phyloP scores from a whole-genome alignment of 805 yeast species.

The Clavispora phyllophila region DNA sequence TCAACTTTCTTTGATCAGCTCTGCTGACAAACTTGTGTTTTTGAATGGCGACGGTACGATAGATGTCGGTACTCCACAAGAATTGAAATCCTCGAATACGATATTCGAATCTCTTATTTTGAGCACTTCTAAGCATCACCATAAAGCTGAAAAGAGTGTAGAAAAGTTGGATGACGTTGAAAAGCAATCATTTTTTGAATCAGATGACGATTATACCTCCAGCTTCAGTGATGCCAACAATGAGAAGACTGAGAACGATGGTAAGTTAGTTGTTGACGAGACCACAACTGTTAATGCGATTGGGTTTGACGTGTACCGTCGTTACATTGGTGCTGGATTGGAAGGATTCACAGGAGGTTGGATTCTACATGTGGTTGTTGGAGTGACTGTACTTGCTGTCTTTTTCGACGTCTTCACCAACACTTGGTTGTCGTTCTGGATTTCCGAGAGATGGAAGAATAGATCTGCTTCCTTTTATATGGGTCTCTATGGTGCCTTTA shows the following conservation, averaged over 20 bases:
- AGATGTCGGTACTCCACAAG: neutral
- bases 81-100: neutral
- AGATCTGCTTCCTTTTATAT: constrained; percentile 10
- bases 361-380: constrained; percentile 1
- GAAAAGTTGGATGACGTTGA: neutral
- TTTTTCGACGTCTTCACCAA: constrained; percentile 17
- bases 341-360: constrained; percentile 2
- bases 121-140: neutral
- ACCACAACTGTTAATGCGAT: constrained; percentile 4
- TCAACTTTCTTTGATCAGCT: constrained; percentile 5
- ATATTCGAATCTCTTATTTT: constrained; percentile 2
- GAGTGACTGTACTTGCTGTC: constrained; percentile 1
- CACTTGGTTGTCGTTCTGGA: constrained; percentile 24
- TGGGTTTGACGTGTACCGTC: neutral
- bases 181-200: neutral
- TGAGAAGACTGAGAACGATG: neutral
- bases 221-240: neutral
- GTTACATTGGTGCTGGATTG: constrained; percentile 5
- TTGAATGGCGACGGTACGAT: constrained; percentile 2
- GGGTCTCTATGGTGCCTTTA: constrained; percentile 16
- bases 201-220: neutral
- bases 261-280: constrained; percentile 4
- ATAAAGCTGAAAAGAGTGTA: neutral
- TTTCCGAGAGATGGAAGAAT: constrained; percentile 9
- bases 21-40: constrained; percentile 4